phyloP scores from a whole-genome alignment of 345 rosid species.

The Excoecaria agallocha region DNA sequence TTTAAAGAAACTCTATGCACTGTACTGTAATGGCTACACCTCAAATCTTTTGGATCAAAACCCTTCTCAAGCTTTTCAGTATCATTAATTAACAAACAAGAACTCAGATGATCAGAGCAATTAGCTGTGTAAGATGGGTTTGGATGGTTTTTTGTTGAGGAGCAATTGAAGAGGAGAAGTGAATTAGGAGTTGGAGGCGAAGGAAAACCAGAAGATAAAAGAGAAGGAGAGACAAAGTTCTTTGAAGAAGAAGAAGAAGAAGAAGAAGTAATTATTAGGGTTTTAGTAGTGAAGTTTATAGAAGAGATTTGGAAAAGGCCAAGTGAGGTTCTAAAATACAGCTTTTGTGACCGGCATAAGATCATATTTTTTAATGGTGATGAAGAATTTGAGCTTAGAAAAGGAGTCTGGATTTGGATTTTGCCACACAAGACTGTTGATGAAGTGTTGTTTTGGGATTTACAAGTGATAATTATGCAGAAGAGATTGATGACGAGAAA shows the following conservation, averaged over 20 bases:
- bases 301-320: slow-evolving; percentile 48
- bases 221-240: slow-evolving; percentile 32
- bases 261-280: slow-evolving; percentile 36
- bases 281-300: slow-evolving; percentile 42
- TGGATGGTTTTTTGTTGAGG: slow-evolving; percentile 5
- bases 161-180: slow-evolving; percentile 48
- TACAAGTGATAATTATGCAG: slow-evolving; percentile 2
- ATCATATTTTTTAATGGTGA: slow-evolving; percentile 29
- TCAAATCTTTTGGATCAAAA: slow-evolving; percentile 42
- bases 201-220: slow-evolving; percentile 43
- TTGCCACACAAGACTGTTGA: slow-evolving; percentile 35
- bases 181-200: slow-evolving; percentile 34
- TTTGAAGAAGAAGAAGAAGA: slow-evolving; percentile 31
- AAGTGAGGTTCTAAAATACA: slow-evolving; percentile 47
- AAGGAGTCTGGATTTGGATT: slow-evolving; percentile 22
- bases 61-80: slow-evolving; percentile 22
- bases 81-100: slow-evolving; percentile 35
- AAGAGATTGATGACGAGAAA: slow-evolving; percentile 24
- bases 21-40: slow-evolving; percentile 34
- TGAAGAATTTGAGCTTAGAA: slow-evolving; percentile 26
- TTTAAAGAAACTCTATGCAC: slow-evolving; percentile 24
- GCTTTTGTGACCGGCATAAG: slow-evolving; percentile 46
- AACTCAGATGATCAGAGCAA: slow-evolving; percentile 15
- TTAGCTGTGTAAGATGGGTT: slow-evolving; percentile 6
- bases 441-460: slow-evolving; percentile 10